A percentile compares a stretch with the other conserved stretches of the same genome.
Conservation (phyloP, 1,284 basidiomycete species). For the Kalmanozyma brasiliensis region DNA sequence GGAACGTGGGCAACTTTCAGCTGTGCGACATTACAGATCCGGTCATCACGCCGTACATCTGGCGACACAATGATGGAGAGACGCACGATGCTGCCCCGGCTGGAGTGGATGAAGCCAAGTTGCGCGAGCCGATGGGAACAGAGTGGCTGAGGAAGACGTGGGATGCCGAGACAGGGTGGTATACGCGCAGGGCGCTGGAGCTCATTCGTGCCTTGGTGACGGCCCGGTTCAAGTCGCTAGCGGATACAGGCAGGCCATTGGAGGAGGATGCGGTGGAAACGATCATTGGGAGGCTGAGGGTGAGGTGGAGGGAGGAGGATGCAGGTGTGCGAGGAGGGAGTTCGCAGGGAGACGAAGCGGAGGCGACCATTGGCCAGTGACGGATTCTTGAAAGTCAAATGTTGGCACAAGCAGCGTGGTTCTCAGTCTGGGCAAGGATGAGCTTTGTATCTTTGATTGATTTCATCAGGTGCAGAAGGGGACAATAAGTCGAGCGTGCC, state of each 20-base stretch:
- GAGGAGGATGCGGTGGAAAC: neutral
- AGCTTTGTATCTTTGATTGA: constrained; percentile 4
- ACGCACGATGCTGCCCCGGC: no score
- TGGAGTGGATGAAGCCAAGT: constrained; percentile 1
- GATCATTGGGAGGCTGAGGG: constrained; percentile 13
- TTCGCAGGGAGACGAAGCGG: neutral
- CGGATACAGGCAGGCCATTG: constrained; percentile 18
- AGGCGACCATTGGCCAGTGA: no score
- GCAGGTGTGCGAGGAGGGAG: neutral
- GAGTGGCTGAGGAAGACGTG: constrained; percentile 15
- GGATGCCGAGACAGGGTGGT: constrained; percentile 57
- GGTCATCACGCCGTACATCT: constrained; percentile 69
- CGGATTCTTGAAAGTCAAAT: no score
- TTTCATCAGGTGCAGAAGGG: neutral
- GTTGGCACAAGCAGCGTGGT: no score
- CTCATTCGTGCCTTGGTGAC: constrained; percentile 42
- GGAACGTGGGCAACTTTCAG: constrained; percentile 89
- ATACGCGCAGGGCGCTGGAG: constrained; percentile 46
- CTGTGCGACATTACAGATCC: constrained; percentile 89
- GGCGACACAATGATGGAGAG: constrained; percentile 15
- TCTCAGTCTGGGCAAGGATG: no score
- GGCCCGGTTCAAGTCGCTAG: constrained; percentile 42
- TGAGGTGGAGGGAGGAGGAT: constrained; percentile 40
- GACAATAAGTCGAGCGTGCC: neutral
- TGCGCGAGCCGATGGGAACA: constrained; percentile 2